These are phyloP conservation scores for Didymosphaeria variabile DNA, from an alignment of 2,329 filamentous ascomycete genomes.

Conservation along the genomic window DNA sequence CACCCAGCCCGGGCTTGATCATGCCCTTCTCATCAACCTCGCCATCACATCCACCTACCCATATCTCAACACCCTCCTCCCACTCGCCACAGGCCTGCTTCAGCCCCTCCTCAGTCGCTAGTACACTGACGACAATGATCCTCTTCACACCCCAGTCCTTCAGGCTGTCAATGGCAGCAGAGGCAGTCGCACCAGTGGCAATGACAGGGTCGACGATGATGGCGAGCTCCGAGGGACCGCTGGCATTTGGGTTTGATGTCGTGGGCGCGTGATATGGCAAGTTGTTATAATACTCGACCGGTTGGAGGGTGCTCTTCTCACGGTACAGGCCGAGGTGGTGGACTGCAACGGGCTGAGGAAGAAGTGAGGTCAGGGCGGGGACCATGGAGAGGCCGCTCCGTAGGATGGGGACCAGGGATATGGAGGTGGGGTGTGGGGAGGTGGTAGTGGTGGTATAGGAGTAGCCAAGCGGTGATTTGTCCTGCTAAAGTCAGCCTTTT, in stretches of 20 bases:
- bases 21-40: slow-evolving; percentile 81
- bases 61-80: slow-evolving; percentile 80
- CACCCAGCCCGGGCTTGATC: slow-evolving; percentile 89
- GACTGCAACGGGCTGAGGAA: slow-evolving; percentile 80
- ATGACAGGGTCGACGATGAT: slow-evolving; percentile 93
- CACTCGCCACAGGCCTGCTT: slow-evolving; percentile 76
- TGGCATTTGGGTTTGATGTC: slow-evolving; percentile 48
- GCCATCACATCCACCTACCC: slow-evolving; percentile 81
- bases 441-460: slow-evolving; percentile 73
- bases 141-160: slow-evolving; percentile 89
- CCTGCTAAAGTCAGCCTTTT: slow-evolving; percentile 58
- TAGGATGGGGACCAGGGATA: slow-evolving; percentile 92
- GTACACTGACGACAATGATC: slow-evolving; percentile 78
- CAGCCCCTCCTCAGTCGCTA: slow-evolving; percentile 78
- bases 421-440: slow-evolving; percentile 68
- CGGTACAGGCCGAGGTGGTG: slow-evolving; percentile 96
- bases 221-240: slow-evolving; percentile 67
- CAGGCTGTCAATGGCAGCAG: slow-evolving; percentile 87
- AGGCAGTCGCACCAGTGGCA: slow-evolving; percentile 89
- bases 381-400: slow-evolving; percentile 92
- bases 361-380: slow-evolving; percentile 82
- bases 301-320: slow-evolving; percentile 84
- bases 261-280: slow-evolving; percentile 75
- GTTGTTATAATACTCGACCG: slow-evolving; percentile 98
- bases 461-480: slow-evolving; percentile 79